phyloP scores from a whole-genome alignment of 2,329 filamentous ascomycete species.

The Aspergillus sp. region DNA sequence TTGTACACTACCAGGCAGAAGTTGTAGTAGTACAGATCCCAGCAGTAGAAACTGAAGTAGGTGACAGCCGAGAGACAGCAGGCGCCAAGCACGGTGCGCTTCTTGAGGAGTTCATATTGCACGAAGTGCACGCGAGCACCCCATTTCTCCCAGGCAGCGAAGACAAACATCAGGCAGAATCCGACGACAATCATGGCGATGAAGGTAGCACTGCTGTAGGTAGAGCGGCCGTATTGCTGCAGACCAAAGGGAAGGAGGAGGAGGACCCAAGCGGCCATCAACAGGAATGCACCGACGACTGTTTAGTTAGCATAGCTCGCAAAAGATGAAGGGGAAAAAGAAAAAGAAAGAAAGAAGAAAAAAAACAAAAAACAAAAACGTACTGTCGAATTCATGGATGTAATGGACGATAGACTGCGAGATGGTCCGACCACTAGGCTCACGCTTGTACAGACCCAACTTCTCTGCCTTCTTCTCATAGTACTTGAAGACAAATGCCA shows the following conservation, averaged over 20 bases:
- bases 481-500: conserved; percentile 48
- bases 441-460: conserved; percentile 44
- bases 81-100: conserved; percentile 47
- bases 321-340: no score
- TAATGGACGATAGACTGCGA: conserved; percentile 48
- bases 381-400: conserved; percentile 55
- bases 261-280: conserved; percentile 55
- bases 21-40: conserved; percentile 49
- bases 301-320: background rate
- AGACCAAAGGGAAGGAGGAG: conserved; percentile 63
- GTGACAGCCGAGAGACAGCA: conserved; percentile 44
- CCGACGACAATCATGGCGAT: conserved; percentile 51
- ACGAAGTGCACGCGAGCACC: conserved; percentile 50
- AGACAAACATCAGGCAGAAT: conserved; percentile 45
- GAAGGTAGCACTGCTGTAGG: conserved; percentile 43
- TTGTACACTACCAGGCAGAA: conserved; percentile 50
- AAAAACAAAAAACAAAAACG: conserved; percentile 11
- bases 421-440: conserved; percentile 40
- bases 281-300: conserved; percentile 54
- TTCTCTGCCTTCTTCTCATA: conserved; percentile 54
- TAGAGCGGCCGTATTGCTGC: conserved; percentile 28
- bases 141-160: conserved; percentile 51
- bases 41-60: conserved; percentile 47
- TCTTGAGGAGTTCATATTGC: conserved; percentile 45
- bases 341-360: no score